Conservation (phyloP, 2,329 filamentous ascomycete genomes). For the Aspergillus ochraceus region DNA sequence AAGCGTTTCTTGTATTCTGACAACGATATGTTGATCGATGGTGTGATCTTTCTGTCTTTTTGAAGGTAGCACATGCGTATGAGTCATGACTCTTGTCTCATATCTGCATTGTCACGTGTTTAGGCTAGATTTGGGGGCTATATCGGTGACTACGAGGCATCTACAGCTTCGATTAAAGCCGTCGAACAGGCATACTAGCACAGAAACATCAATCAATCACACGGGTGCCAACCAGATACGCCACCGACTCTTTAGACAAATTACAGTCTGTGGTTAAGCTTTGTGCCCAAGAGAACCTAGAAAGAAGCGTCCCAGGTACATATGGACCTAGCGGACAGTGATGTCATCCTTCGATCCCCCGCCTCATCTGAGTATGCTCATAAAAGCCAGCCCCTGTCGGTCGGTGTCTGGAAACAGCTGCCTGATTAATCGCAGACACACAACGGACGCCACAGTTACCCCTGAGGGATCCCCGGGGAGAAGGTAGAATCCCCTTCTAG, state of each 20-base stretch:
- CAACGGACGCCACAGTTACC: not conserved
- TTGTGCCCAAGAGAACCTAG: not conserved
- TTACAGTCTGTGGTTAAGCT: no score
- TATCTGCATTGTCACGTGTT: not conserved
- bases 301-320: not conserved
- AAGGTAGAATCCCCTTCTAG: slow-evolving; percentile 2
- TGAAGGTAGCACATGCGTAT: not conserved
- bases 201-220: not conserved
- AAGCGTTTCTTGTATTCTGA: not conserved
- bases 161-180: not conserved
- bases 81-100: not conserved
- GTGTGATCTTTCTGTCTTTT: not conserved
- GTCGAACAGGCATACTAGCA: not conserved
- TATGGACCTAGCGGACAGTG: not conserved
- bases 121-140: not conserved
- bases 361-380: not conserved
- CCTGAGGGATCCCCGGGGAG: not conserved
- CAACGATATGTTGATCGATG: not conserved
- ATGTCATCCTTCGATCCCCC: not conserved
- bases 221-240: no score
- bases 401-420: not conserved
- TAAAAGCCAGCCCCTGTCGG: not conserved
- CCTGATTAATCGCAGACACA: not conserved
- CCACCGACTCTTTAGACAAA: no score
- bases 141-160: not conserved